A percentile compares a stretch with the other conserved stretches of the same genome.
phyloP scores from a whole-genome alignment of 495 filamentous ascomycete genomes.

The Penicillium paradoxum region DNA sequence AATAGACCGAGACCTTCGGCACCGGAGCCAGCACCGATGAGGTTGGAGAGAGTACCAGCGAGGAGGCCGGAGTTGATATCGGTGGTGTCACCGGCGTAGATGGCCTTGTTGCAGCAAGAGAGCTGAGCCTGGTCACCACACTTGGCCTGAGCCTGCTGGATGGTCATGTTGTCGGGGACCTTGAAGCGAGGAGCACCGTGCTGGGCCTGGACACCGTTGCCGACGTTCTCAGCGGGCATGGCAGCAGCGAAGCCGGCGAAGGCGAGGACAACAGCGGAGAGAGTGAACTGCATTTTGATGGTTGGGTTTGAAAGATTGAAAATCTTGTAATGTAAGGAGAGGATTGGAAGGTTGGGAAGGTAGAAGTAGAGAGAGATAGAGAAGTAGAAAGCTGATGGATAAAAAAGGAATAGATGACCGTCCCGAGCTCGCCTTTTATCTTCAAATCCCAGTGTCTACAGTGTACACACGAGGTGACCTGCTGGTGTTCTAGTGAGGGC shows the following conservation, averaged over 20 bases:
- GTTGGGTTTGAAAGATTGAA: conserved; percentile 20
- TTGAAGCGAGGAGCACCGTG: conserved; percentile 25
- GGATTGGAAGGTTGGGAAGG: neutral
- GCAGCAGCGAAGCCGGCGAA: conserved; percentile 20
- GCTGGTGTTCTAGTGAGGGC: neutral
- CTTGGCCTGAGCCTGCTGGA: conserved; percentile 44
- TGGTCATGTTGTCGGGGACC: conserved; percentile 39
- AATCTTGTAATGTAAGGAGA: conserved; percentile 19
- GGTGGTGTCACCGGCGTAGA: conserved; percentile 42
- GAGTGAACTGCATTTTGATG: conserved; percentile 28
- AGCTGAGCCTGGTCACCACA: conserved; percentile 48
- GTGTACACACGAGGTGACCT: conserved; percentile 1
- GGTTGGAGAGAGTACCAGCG: conserved; percentile 27
- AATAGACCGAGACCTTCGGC: conserved; percentile 34
- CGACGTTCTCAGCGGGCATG: conserved; percentile 9
- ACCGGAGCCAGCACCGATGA: conserved; percentile 32
- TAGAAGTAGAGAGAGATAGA: conserved; percentile 12
- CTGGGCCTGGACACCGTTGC: conserved; percentile 15
- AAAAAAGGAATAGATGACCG: neutral
- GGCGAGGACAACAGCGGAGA: conserved; percentile 20
- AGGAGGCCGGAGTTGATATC: conserved; percentile 25
- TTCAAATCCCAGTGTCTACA: conserved; percentile 12
- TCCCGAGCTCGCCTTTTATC: conserved; percentile 20
- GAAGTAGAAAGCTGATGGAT: conserved; percentile 13
- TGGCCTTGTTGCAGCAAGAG: conserved; percentile 45